Base-by-base conservation (phyloP, 2,329 filamentous ascomycete species). In the Phoma sp. region DNA sequence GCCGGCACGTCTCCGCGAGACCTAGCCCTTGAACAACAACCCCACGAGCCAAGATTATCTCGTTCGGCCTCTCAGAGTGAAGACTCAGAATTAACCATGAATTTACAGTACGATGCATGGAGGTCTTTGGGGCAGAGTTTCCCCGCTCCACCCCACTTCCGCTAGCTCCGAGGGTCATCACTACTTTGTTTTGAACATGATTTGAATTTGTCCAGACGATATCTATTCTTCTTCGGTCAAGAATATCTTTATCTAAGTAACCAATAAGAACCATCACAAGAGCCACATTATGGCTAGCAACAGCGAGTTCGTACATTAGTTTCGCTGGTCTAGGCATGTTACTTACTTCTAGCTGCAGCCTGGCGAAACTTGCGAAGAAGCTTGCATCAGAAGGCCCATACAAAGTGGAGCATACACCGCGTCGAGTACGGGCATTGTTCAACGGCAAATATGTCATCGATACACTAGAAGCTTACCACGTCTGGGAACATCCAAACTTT, bases 321-420 rank as follows among this genome's bases (percentile, higher is more conserved):
- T n/a, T 10, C 14, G 4, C 25, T 21, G 14, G 12, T 7, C 18
- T 21, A 21, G 18, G 15, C 26, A 2, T 12, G 3, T 28, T 9
- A 23, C 26, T 52, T 28, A 46, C 38, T 52, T 7, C 59, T 34
- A 39, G n/a, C n/a, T 28, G 4, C 42, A 78, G 76, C 59, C 71
- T 79, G 18, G 62, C 64, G 10, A 68, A 73, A 17, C 70, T 80
- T 18, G 78, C 77, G 46, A 64, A 75, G 56, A 76, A 73, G 46
- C 74, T 80, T 25, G 70, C 67, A 14, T 66, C 68, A 3, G 59
- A 77, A 17, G 78, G 78, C 0, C 77, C 78, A 1, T 57, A 67
- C 46, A 72, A 62, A 29, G 48, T 57, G 6, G 58, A 71, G 30
- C 42, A 37, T 10, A 73, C 72, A 3, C 51, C 65, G 2, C 67